Evolutionary conservation across 768 basidiomycete species (phyloP).

Genomic region (Termitomyces sp.): DNA sequence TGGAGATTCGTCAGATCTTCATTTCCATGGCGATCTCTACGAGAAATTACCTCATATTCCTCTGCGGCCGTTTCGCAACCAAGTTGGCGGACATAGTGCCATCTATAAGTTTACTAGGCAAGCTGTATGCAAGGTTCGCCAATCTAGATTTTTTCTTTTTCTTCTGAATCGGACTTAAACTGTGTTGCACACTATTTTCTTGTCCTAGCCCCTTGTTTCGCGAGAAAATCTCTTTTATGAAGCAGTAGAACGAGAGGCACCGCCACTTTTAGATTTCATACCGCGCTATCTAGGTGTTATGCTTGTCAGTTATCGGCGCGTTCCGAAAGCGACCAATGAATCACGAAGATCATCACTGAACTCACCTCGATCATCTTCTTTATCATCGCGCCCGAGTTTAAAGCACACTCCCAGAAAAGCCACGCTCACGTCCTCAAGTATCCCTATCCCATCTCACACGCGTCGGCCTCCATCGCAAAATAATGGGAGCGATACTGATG

Average conservation of each 20-base stretch:
- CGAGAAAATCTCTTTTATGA: constrained; percentile 99
- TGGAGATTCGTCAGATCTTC: constrained; percentile 28
- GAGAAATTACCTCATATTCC: constrained; percentile 84
- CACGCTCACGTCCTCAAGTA: constrained; percentile 14
- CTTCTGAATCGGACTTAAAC: constrained; percentile 19
- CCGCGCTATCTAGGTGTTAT: constrained; percentile 99
- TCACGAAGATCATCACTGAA: constrained; percentile 18
- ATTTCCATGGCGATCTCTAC: constrained; percentile 36
- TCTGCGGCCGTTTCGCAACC: constrained; percentile 91
- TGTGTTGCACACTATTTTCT: constrained; percentile 16
- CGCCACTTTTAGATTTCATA: constrained; percentile 89
- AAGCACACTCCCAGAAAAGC: constrained; percentile 25
- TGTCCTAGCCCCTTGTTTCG: constrained; percentile 83
- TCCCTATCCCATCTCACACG: constrained; percentile 16
- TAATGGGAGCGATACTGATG: constrained; percentile 50
- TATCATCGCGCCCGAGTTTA: constrained; percentile 24
- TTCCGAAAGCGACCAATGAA: constrained; percentile 41
- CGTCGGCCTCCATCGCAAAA: constrained; percentile 22
- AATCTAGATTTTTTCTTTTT: constrained; percentile 13
- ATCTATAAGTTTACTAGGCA: constrained; percentile 98
- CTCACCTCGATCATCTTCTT: constrained; percentile 18
- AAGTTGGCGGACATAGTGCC: constrained; percentile 95
- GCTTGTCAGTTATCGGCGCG: constrained; percentile 93
- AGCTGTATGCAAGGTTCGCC: constrained; percentile 94
- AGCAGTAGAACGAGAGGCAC: constrained; percentile 90